Conservation (phyloP, 2,329 filamentous ascomycete genomes). For the Ampelomyces quisqualis region DNA sequence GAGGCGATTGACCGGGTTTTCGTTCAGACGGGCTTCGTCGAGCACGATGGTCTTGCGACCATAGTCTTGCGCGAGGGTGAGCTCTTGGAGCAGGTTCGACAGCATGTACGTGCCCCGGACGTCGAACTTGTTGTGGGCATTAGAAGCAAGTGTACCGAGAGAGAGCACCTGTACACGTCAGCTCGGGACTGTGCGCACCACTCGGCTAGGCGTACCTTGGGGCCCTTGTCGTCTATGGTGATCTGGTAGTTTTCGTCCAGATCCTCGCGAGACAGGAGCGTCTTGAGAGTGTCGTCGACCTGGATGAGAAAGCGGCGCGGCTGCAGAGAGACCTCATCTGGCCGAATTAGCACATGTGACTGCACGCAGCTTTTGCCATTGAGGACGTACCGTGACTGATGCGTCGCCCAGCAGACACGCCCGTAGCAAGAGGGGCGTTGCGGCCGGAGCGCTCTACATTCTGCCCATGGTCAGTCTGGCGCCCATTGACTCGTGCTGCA, state of each 20-base stretch:
- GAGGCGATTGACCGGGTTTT: constrained; percentile 89
- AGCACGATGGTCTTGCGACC: constrained; percentile 87
- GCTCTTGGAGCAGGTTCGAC: constrained; percentile 91
- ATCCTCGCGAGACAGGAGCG: constrained; percentile 80
- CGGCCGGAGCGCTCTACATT: constrained; percentile 34
- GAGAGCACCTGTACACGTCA: constrained; percentile 65
- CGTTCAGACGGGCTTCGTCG: constrained; percentile 86
- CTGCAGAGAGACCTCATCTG: constrained; percentile 71
- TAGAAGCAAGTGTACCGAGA: constrained; percentile 80
- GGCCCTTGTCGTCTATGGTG: constrained; percentile 92
- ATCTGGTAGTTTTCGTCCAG: constrained; percentile 95
- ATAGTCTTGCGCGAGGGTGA: constrained; percentile 88
- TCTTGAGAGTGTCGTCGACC: constrained; percentile 79
- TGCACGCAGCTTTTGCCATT: background rate
- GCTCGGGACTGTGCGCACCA: constrained; percentile 3
- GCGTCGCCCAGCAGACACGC: constrained; percentile 34
- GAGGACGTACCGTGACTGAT: constrained; percentile 42
- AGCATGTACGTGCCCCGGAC: constrained; percentile 96
- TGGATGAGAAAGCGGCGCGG: constrained; percentile 82
- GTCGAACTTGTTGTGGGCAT: constrained; percentile 83
- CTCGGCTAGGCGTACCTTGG: constrained; percentile 64
- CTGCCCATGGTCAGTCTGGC: constrained; percentile 21
- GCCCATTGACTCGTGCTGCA: constrained; percentile 3
- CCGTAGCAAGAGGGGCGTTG: constrained; percentile 31
- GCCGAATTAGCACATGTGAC: constrained; percentile 14